Evolutionary conservation across 2,329 filamentous ascomycete genomes (phyloP).

Genomic region (Alternaria sp.): DNA sequence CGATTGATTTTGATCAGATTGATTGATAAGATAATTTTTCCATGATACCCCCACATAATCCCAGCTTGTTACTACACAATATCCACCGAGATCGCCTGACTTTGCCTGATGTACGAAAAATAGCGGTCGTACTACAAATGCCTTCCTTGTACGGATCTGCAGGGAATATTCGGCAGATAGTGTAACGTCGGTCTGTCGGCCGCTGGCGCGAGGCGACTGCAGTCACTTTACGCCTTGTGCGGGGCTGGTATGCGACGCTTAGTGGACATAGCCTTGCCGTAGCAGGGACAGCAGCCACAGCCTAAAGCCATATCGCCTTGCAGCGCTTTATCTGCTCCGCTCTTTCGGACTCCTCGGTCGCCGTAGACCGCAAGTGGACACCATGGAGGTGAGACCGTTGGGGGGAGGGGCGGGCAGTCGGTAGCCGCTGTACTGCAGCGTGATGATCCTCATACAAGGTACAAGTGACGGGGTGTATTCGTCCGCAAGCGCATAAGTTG

Average conservation of each 20-base stretch:
- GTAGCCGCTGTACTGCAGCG: neutral
- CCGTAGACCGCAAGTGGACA: neutral
- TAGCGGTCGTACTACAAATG: neutral
- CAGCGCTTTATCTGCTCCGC: neutral
- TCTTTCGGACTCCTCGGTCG: neutral
- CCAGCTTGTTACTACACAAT: neutral
- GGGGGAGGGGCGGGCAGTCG: neutral
- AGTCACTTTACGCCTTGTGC: neutral
- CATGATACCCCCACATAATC: neutral
- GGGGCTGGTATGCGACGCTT: neutral
- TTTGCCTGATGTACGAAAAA: neutral
- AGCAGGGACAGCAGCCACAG: neutral
- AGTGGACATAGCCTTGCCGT: neutral
- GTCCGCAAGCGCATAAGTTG: neutral
- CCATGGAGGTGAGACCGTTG: neutral
- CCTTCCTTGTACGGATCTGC: neutral
- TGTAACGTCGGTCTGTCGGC: slow-evolving; percentile 3
- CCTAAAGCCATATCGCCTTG: neutral
- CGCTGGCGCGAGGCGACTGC: neutral
- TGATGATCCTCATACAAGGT: neutral
- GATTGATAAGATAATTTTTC: neutral
- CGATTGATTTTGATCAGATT: neutral
- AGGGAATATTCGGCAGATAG: neutral
- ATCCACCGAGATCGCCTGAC: neutral
- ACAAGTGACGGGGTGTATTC: neutral